Evolutionary conservation across 2,329 filamentous ascomycete species (phyloP).

Genomic region (Ascochyta rabiei): DNA sequence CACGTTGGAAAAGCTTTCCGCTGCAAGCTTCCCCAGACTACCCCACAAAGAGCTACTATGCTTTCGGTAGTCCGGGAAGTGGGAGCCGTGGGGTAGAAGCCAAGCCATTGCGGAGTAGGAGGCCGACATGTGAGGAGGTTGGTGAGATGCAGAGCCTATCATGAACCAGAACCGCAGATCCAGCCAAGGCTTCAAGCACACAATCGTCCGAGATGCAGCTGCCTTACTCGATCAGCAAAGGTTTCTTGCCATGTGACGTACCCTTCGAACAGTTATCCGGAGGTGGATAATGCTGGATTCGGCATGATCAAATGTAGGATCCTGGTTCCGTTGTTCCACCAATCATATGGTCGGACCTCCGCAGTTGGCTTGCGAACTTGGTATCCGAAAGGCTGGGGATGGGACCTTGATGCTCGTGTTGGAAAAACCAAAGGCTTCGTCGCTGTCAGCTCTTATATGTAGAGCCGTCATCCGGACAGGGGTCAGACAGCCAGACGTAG

Average conservation of each 20-base stretch:
- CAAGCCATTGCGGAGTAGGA: background rate
- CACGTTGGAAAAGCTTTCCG: slow-evolving; percentile 15
- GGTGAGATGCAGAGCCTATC: slow-evolving; percentile 3
- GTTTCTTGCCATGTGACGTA: background rate
- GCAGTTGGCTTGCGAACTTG: background rate
- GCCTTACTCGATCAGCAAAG: background rate
- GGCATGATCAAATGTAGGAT: background rate
- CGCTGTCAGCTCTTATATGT: background rate
- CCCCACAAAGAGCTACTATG: slow-evolving; percentile 7
- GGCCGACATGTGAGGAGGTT: background rate
- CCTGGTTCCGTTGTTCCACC: slow-evolving; percentile 12
- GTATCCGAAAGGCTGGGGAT: background rate
- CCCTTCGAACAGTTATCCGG: slow-evolving; percentile 4
- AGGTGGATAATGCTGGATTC: background rate
- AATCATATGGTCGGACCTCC: slow-evolving; percentile 2
- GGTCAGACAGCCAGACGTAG: background rate
- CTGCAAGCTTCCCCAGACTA: slow-evolving; percentile 11
- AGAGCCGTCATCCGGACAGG: background rate
- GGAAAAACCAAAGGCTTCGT: background rate
- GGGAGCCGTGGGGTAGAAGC: background rate
- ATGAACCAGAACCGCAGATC: background rate
- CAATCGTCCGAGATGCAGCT: background rate
- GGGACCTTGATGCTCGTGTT: background rate
- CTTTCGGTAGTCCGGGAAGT: slow-evolving; percentile 7
- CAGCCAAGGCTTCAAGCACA: background rate